phyloP scores from a whole-genome alignment of 225 moss, liverwort and hornwort genomes.

The Sphagnum tenellum region DNA sequence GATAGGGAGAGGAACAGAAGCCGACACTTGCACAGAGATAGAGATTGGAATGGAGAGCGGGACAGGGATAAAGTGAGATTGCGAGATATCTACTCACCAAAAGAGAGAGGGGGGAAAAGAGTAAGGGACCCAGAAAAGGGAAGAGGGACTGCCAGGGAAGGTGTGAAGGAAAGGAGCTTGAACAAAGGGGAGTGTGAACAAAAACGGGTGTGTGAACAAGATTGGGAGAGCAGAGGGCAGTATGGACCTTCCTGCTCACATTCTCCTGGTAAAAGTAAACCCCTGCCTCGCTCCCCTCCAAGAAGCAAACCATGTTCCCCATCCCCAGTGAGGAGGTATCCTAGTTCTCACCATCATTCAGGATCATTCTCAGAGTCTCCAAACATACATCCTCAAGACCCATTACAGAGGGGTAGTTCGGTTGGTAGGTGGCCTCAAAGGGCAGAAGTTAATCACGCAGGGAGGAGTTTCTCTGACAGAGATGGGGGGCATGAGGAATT shows the following conservation, averaged over 20 bases:
- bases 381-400: slow-evolving; percentile 48
- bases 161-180: slow-evolving; percentile 14
- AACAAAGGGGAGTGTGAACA: too few relatives aligned
- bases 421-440: too few relatives aligned
- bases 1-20: slow-evolving; percentile 27
- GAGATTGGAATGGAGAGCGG: slow-evolving; percentile 17
- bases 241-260: slow-evolving; percentile 23
- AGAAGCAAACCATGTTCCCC: slow-evolving; percentile 29
- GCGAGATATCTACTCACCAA: slow-evolving; percentile 13
- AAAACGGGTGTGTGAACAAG: slow-evolving; percentile 11
- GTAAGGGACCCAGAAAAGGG: slow-evolving; percentile 32
- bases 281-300: slow-evolving; percentile 21
- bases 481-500: slow-evolving; percentile 29
- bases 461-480: slow-evolving; percentile 15
- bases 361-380: slow-evolving; percentile 58
- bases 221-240: slow-evolving; percentile 20
- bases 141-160: slow-evolving; percentile 23
- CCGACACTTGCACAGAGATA: slow-evolving; percentile 34
- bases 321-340: slow-evolving; percentile 30
- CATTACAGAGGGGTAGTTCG: slow-evolving; percentile 15
- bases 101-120: slow-evolving; percentile 23
- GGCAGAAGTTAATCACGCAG: too few relatives aligned
- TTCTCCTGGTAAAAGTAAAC: slow-evolving; percentile 9
- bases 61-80: slow-evolving; percentile 16
- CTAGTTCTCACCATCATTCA: slow-evolving; percentile 38